Conservation (phyloP, 2,329 filamentous ascomycete species). For the Colletotrichum lini region DNA sequence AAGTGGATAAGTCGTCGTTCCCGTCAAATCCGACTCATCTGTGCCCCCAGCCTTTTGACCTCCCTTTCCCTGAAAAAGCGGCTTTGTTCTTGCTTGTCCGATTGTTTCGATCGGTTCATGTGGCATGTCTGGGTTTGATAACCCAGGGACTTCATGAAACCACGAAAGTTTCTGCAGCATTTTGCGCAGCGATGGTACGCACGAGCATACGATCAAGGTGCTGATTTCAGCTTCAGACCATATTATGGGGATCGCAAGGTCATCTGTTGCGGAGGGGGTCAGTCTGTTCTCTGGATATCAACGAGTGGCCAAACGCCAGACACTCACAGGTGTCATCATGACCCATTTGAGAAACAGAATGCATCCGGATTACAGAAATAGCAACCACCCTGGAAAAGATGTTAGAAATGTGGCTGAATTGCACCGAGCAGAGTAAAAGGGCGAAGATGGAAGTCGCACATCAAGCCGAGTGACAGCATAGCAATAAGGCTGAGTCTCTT, state of each 20-base stretch:
- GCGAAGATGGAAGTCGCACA: constrained; percentile 30
- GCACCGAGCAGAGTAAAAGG: background rate
- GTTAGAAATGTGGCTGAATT: background rate
- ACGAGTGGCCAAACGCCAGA: no score
- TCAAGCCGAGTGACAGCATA: constrained; percentile 47
- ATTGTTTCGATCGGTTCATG: constrained; percentile 11
- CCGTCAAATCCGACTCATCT: constrained; percentile 1
- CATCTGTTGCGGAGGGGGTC: constrained; percentile 37
- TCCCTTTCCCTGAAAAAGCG: background rate
- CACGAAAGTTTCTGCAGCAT: constrained; percentile 47
- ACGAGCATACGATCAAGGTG: constrained; percentile 50
- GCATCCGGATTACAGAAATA: constrained; percentile 47
- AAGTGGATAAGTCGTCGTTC: constrained; percentile 15
- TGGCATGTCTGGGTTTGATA: constrained; percentile 38
- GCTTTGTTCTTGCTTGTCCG: constrained; percentile 2
- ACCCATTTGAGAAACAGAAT: constrained; percentile 45
- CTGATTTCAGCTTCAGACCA: constrained; percentile 50
- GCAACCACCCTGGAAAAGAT: constrained; percentile 40
- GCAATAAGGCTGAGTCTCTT: constrained; percentile 46
- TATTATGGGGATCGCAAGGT: constrained; percentile 47
- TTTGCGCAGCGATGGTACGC: constrained; percentile 50
- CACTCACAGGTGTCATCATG: constrained; percentile 45
- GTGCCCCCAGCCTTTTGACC: background rate
- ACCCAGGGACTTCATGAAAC: constrained; percentile 46
- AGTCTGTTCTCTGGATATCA: background rate